phyloP scores from a whole-genome alignment of 2,329 filamentous ascomycete genomes.

The Nigrospora osmanthi region DNA sequence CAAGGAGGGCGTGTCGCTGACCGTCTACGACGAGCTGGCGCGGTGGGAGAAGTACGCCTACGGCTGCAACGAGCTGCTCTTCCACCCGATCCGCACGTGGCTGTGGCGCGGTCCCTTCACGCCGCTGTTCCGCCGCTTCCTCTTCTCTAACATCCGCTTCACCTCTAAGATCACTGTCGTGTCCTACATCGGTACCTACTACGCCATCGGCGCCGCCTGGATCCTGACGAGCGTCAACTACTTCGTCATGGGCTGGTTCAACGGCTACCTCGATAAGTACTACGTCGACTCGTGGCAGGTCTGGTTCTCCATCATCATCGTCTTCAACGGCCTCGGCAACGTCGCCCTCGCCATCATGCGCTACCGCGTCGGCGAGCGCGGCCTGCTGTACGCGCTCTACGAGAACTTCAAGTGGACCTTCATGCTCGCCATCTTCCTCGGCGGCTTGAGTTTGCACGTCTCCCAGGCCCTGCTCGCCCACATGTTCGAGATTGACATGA shows the following conservation, averaged over 20 bases:
- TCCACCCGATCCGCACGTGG: slow-evolving; percentile 60
- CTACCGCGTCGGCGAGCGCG: slow-evolving; percentile 60
- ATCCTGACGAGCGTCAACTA: slow-evolving; percentile 63
- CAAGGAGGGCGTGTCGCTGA: slow-evolving; percentile 66
- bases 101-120: slow-evolving; percentile 56
- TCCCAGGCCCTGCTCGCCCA: slow-evolving; percentile 72
- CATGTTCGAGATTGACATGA: slow-evolving; percentile 82
- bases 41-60: slow-evolving; percentile 71
- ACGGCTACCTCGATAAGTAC: slow-evolving; percentile 57
- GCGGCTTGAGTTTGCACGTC: slow-evolving; percentile 73
- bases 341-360: slow-evolving; percentile 64
- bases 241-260: slow-evolving; percentile 64
- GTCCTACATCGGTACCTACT: slow-evolving; percentile 51
- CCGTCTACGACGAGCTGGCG: slow-evolving; percentile 64
- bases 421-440: slow-evolving; percentile 72
- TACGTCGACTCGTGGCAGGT: slow-evolving; percentile 67
- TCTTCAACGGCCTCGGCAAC: slow-evolving; percentile 71
- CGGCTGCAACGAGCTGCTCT: slow-evolving; percentile 63
- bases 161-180: slow-evolving; percentile 65
- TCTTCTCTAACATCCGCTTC: slow-evolving; percentile 52
- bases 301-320: slow-evolving; percentile 72
- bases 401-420: slow-evolving; percentile 70
- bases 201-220: slow-evolving; percentile 61
- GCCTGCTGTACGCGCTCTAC: slow-evolving; percentile 45
- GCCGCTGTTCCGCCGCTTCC: slow-evolving; percentile 52